phyloP scores from a whole-genome alignment of 192 early-diverging fungal species.

The Coemansia sp. region DNA sequence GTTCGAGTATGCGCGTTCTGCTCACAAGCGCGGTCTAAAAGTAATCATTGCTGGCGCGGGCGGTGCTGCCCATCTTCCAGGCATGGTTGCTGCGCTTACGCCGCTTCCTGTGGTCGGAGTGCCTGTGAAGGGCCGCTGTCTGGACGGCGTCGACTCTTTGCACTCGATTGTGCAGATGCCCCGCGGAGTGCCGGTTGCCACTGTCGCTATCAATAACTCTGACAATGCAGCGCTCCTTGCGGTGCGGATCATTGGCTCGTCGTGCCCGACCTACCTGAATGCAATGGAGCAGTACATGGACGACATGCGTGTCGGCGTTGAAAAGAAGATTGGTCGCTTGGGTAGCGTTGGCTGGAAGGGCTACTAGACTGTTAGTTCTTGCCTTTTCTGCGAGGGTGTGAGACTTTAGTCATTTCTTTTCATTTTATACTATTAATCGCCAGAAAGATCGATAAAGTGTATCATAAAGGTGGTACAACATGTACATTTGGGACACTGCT shows the following conservation, averaged over 20 bases:
- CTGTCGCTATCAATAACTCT: conserved; percentile 98
- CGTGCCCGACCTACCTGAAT: conserved; percentile 71
- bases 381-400: neutral
- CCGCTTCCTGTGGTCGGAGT: conserved; percentile 98
- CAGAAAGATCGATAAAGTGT: neutral
- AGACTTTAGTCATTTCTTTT: neutral
- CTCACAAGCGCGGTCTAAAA: conserved; percentile 87
- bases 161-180: conserved; percentile 99
- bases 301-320: conserved; percentile 83
- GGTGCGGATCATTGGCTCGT: conserved; percentile 84
- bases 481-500: neutral
- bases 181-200: conserved; percentile 97
- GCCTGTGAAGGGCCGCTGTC: conserved; percentile 86
- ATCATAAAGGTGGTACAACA: neutral
- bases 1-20: conserved; percentile 88
- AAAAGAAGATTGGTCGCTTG: conserved; percentile 83
- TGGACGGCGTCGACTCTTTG: conserved; percentile 97
- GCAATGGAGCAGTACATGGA: conserved; percentile 80
- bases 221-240: conserved; percentile 96
- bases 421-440: neutral
- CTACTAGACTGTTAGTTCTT: conserved; percentile 51
- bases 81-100: conserved; percentile 98
- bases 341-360: conserved; percentile 81
- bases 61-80: conserved; percentile 97
- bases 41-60: conserved; percentile 99